Base-by-base conservation (phyloP, 2,329 filamentous ascomycete genomes). In the Talaromyces pinophilus region DNA sequence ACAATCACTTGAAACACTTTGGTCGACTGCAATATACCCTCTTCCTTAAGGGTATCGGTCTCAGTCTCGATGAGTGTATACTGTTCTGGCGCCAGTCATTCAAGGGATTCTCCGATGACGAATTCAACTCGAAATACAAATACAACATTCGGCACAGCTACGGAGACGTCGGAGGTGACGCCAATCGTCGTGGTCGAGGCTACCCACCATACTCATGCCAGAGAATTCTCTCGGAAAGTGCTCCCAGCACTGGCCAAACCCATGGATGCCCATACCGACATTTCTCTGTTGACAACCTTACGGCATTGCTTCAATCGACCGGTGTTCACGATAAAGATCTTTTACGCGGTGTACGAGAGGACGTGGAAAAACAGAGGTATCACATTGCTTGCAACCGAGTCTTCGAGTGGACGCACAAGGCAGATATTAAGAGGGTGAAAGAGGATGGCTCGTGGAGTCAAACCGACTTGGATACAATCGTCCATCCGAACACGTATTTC, bases 211-310 rank as follows among this genome's bases (percentile, higher is more conserved):
- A 92, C 75, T 95, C 91, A 63, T 99, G 95, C 77, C 94, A 98
- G 75, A 97, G 96, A 81, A 93, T 99, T 62, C 83, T 98, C 30
- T 95, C 89, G 0, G 95, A 99, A 75, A 90, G 93, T 67, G 88
- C 92, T 0, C 93, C 94, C 0, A 91, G 93, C 0, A 87, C 91
- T 0, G 93, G 93, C 1, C 93, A 99, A 79, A 86, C 90, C 0
- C 94, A 99, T 76, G 95, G 95, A n/a, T 99, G 95, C 75, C 95
- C 95, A 0, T 99, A 98, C 77, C 85, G 95, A 35, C 94, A 97
- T 75, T 98, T 97, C 77, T 91, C 88, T 67, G 80, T 90, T 60
- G 95, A 99, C 69, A 99, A 98, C 72, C 84, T 99, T 46, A 87
- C 90, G 30, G 79, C 86, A 0, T 80, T 98, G 70, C 83, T 97